phyloP scores from a whole-genome alignment of 2,329 filamentous ascomycete species.

The Lecanicillium sp. region DNA sequence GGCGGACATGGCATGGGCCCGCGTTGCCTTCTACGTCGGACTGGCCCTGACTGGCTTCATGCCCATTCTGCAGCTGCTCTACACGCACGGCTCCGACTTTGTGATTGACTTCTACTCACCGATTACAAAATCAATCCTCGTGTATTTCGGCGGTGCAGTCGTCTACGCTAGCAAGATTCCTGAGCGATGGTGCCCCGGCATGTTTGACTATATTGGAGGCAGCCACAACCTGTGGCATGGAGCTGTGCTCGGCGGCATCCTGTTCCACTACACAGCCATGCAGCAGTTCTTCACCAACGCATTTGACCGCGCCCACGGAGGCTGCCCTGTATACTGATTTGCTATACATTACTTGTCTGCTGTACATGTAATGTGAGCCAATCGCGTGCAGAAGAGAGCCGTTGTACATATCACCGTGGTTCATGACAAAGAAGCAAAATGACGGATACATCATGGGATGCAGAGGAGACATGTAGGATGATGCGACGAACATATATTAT shows the following conservation, averaged over 20 bases:
- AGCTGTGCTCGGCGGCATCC: constrained; percentile 85
- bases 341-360: too few relatives aligned
- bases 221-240: constrained; percentile 98
- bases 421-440: too few relatives aligned
- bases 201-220: constrained; percentile 91
- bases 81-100: constrained; percentile 70
- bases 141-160: constrained; percentile 77
- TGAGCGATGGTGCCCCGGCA: constrained; percentile 85
- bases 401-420: too few relatives aligned
- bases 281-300: constrained; percentile 82
- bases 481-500: too few relatives aligned
- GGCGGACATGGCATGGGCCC: constrained; percentile 83
- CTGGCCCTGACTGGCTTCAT: constrained; percentile 84
- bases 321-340: constrained; percentile 41
- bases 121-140: constrained; percentile 74
- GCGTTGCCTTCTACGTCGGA: constrained; percentile 85
- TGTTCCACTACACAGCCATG: constrained; percentile 98
- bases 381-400: too few relatives aligned
- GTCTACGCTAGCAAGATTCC: constrained; percentile 90
- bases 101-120: constrained; percentile 86
- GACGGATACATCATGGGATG: too few relatives aligned
- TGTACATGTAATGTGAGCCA: too few relatives aligned
- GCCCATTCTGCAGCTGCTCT: constrained; percentile 75
- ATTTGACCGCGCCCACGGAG: constrained; percentile 58
- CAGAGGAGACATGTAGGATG: too few relatives aligned